These are phyloP conservation scores for Globisporangium parvum DNA, from an alignment of 352 stramenopile genomes.

Conservation along the genomic window DNA sequence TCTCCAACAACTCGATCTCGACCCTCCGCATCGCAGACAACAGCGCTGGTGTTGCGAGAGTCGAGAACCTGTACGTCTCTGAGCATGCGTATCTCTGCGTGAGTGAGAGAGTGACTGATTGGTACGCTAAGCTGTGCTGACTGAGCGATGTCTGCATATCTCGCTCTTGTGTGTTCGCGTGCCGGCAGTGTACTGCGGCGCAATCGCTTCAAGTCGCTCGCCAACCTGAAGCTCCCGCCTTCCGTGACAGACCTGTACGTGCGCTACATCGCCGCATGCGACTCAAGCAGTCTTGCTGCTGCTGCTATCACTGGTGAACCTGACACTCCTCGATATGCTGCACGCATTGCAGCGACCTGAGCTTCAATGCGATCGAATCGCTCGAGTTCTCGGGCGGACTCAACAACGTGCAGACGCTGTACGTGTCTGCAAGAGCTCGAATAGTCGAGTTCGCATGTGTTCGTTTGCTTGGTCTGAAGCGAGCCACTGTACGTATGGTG, in stretches of 20 bases:
- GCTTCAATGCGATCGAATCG: slow-evolving; percentile 7
- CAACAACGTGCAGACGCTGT: slow-evolving; percentile 4
- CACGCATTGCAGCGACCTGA: slow-evolving; percentile 5
- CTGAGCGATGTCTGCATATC: no score
- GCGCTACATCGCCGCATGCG: neutral
- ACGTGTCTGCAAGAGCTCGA: no score
- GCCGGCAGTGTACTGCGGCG: neutral
- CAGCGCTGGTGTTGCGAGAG: neutral
- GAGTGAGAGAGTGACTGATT: neutral
- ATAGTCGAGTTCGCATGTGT: no score
- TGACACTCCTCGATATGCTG: neutral
- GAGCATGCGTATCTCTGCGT: neutral
- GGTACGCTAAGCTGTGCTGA: no score
- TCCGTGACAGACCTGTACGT: slow-evolving; percentile 10
- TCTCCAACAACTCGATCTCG: slow-evolving; percentile 13
- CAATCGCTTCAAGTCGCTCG: slow-evolving; percentile 8
- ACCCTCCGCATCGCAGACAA: slow-evolving; percentile 3
- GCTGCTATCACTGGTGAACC: no score
- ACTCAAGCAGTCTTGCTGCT: no score
- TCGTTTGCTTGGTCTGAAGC: no score
- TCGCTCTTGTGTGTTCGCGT: neutral
- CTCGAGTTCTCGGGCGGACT: slow-evolving; percentile 8
- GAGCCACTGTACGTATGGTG: neutral
- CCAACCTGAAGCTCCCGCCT: slow-evolving; percentile 4
- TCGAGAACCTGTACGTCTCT: slow-evolving; percentile 4